Percentiles rank a stretch among this genome's conserved stretches.
Conservation (phyloP, 2,329 filamentous ascomycete species). For the Sporothrix curviconia region DNA sequence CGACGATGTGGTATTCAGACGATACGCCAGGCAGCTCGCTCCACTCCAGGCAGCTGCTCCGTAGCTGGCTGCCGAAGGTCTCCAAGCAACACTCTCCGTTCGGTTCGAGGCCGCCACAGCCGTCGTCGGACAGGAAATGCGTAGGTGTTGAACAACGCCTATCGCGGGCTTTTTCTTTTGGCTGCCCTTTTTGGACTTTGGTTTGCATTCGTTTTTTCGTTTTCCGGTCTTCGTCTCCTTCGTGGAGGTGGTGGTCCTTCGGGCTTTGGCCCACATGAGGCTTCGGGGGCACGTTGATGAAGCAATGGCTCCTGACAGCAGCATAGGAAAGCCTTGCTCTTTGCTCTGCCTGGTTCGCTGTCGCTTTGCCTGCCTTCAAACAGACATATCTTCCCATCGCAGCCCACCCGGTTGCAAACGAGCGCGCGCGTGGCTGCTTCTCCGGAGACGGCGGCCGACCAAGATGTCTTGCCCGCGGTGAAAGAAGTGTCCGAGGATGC, state of each 20-base stretch:
- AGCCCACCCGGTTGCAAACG: constrained; percentile 72
- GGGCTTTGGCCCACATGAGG: neutral
- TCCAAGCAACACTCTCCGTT: constrained; percentile 19
- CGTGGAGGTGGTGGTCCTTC: neutral
- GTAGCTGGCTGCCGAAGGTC: neutral
- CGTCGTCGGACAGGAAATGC: constrained; percentile 72
- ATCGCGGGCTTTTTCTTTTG: constrained; percentile 9
- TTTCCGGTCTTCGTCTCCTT: neutral
- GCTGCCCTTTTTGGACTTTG: neutral
- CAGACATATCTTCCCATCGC: constrained; percentile 64
- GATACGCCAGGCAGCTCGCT: constrained; percentile 31
- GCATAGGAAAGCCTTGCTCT: neutral
- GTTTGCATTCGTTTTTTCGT: neutral
- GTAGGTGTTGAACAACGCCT: constrained; percentile 24
- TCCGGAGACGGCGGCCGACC: constrained; percentile 55
- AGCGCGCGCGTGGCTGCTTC: constrained; percentile 23
- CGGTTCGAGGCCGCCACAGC: constrained; percentile 53
- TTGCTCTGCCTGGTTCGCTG: neutral
- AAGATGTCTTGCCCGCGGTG: constrained; percentile 81
- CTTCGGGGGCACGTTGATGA: neutral
- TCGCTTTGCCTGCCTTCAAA: constrained; percentile 25
- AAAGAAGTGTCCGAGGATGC: constrained; percentile 50
- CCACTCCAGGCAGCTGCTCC: constrained; percentile 32
- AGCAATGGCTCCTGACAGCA: neutral
- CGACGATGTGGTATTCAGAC: too few species aligned